These are phyloP conservation scores for Ananas comosus DNA, from an alignment of 176 grass and related monocot genomes.

Conservation along the genomic window DNA sequence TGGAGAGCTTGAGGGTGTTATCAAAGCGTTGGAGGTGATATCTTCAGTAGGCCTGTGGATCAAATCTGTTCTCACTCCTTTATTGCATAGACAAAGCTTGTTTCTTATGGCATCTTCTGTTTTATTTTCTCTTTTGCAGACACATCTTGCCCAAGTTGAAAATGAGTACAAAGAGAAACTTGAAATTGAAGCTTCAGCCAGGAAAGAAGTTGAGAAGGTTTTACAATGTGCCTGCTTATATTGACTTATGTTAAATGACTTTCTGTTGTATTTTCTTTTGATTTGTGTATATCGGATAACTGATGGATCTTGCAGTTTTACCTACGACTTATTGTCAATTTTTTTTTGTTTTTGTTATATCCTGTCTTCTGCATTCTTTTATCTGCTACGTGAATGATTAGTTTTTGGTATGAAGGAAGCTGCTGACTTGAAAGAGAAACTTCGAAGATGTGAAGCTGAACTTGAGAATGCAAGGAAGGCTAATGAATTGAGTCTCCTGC, in stretches of 20 bases:
- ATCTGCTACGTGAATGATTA: background rate
- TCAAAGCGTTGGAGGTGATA: constrained; percentile 94
- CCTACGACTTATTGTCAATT: no score
- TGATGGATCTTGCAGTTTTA: no score
- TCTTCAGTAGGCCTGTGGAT: constrained; percentile 3
- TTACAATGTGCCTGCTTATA: constrained; percentile 1
- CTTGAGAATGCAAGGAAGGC: constrained; percentile 81
- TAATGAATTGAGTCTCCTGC: constrained; percentile 67
- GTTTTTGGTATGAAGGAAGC: constrained; percentile 37
- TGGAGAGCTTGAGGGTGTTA: constrained; percentile 91
- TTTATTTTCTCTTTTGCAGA: constrained; percentile 43
- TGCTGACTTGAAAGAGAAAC: constrained; percentile 63
- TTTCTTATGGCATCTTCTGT: background rate
- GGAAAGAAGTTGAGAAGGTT: constrained; percentile 73
- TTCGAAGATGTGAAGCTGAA: constrained; percentile 70
- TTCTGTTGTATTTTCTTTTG: background rate
- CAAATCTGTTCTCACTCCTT: background rate
- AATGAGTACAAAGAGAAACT: constrained; percentile 90
- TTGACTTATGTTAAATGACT: background rate
- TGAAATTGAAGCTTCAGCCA: constrained; percentile 53
- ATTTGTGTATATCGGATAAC: background rate
- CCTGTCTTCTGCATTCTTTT: background rate
- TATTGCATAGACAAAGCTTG: background rate
- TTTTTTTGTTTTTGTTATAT: no score
- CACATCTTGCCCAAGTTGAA: constrained; percentile 85